Conservation (phyloP, 2,329 filamentous ascomycete genomes). For the Colletotrichum chlorophyti region DNA sequence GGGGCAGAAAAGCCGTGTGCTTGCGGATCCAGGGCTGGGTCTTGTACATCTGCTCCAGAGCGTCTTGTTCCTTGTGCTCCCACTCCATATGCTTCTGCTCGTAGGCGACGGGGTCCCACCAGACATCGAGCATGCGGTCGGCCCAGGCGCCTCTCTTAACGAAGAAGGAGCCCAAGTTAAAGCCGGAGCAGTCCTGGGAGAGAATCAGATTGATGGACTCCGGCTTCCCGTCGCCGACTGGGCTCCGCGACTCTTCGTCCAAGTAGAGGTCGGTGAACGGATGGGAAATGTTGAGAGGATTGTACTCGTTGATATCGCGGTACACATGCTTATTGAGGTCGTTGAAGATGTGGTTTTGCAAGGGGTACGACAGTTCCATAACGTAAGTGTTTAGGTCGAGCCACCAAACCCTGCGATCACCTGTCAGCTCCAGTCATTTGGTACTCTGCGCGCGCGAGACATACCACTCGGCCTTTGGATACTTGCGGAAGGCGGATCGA, state of each 20-base stretch:
- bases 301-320: slow-evolving; percentile 95
- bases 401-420: slow-evolving; percentile 88
- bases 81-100: slow-evolving; percentile 99
- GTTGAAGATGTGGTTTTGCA: slow-evolving; percentile 91
- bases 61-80: slow-evolving; percentile 99
- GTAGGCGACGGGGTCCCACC: slow-evolving; percentile 98
- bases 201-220: slow-evolving; percentile 87
- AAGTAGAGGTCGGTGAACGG: slow-evolving; percentile 78
- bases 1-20: slow-evolving; percentile 86
- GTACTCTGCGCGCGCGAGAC: slow-evolving; percentile 37
- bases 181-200: slow-evolving; percentile 92
- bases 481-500: slow-evolving; percentile 87
- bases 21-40: slow-evolving; percentile 92
- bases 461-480: slow-evolving; percentile 95
- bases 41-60: slow-evolving; percentile 88
- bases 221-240: slow-evolving; percentile 76
- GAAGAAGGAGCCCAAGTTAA: slow-evolving; percentile 97
- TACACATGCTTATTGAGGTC: slow-evolving; percentile 77
- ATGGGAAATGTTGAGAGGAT: slow-evolving; percentile 92
- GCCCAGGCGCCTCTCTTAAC: slow-evolving; percentile 86
- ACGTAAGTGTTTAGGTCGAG: slow-evolving; percentile 96
- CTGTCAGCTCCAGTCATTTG: neutral
- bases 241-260: slow-evolving; percentile 74
- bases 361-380: slow-evolving; percentile 92
- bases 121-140: slow-evolving; percentile 89